phyloP scores from a whole-genome alignment of 768 basidiomycete genomes.

The Termitomyces sp. region DNA sequence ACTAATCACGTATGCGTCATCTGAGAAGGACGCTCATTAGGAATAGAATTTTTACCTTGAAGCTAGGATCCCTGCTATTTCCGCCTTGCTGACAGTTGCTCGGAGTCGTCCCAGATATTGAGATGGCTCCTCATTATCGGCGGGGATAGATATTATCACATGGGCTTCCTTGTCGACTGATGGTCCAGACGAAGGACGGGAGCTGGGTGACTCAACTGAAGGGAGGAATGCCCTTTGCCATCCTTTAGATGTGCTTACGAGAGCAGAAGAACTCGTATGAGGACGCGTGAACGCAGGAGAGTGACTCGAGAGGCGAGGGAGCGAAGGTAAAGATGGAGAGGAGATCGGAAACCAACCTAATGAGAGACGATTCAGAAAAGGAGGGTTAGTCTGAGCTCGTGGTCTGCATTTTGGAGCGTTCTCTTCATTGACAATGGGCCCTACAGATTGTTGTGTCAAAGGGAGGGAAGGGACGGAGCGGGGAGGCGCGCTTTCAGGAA shows the following conservation, averaged over 20 bases:
- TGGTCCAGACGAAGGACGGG: slow-evolving; percentile 36
- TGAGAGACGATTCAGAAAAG: slow-evolving; percentile 65
- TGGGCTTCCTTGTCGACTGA: slow-evolving; percentile 38
- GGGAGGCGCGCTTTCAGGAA: background rate
- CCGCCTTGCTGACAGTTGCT: slow-evolving; percentile 64
- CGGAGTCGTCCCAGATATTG: slow-evolving; percentile 68
- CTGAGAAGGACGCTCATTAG: slow-evolving; percentile 3
- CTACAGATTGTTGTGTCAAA: slow-evolving; percentile 8
- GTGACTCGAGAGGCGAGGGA: slow-evolving; percentile 14
- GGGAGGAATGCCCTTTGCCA: slow-evolving; percentile 3
- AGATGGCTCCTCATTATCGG: slow-evolving; percentile 56
- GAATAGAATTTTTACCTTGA: slow-evolving; percentile 50
- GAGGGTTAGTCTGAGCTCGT: slow-evolving; percentile 59
- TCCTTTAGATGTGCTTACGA: background rate
- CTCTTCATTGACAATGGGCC: slow-evolving; percentile 6
- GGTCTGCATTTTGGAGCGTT: slow-evolving; percentile 21
- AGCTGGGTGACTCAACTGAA: slow-evolving; percentile 15
- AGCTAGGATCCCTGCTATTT: slow-evolving; percentile 77
- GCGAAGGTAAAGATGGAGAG: slow-evolving; percentile 29
- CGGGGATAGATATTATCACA: slow-evolving; percentile 44
- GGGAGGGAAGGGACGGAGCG: background rate
- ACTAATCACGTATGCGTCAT: slow-evolving; percentile 31
- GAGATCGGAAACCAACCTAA: slow-evolving; percentile 54
- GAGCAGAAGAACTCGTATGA: slow-evolving; percentile 3
- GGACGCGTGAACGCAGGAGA: slow-evolving; percentile 16